A percentile compares a stretch with the other conserved stretches of the same genome.
phyloP scores from a whole-genome alignment of 495 filamentous ascomycete genomes.

The Penicillium roqueforti region DNA sequence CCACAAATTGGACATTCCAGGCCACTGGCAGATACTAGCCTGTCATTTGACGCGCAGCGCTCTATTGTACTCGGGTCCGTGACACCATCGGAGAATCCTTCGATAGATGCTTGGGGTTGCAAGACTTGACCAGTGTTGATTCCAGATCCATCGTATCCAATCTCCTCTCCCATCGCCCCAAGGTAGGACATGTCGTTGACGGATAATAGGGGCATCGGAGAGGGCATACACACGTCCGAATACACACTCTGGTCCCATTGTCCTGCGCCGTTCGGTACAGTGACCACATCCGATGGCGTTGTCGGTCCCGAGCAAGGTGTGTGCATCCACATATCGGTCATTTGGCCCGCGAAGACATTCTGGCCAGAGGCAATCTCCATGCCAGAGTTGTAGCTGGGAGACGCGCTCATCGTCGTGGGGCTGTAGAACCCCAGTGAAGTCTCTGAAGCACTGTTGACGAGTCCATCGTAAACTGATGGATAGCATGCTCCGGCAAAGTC shows the following conservation, averaged over 20 bases:
- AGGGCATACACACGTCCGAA: background rate
- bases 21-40: constrained; percentile 36
- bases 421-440: constrained; percentile 27
- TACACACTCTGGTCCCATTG: constrained; percentile 11
- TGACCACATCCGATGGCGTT: constrained; percentile 7
- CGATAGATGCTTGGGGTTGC: background rate
- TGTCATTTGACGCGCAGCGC: background rate
- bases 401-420: constrained; percentile 22
- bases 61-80: background rate
- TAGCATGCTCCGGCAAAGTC: constrained; percentile 18
- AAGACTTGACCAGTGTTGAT: background rate
- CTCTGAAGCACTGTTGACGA: constrained; percentile 14
- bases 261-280: constrained; percentile 9
- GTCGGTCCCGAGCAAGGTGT: constrained; percentile 20
- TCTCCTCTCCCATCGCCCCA: background rate
- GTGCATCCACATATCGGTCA: constrained; percentile 21
- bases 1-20: constrained; percentile 74
- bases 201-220: background rate
- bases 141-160: background rate
- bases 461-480: constrained; percentile 10
- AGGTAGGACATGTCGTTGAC: background rate
- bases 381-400: constrained; percentile 23
- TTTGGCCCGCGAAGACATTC: constrained; percentile 8
- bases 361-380: constrained; percentile 16
- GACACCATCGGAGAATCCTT: background rate